Conservation (phyloP, 805 yeast species). For the Kazachstania taianensis region DNA sequence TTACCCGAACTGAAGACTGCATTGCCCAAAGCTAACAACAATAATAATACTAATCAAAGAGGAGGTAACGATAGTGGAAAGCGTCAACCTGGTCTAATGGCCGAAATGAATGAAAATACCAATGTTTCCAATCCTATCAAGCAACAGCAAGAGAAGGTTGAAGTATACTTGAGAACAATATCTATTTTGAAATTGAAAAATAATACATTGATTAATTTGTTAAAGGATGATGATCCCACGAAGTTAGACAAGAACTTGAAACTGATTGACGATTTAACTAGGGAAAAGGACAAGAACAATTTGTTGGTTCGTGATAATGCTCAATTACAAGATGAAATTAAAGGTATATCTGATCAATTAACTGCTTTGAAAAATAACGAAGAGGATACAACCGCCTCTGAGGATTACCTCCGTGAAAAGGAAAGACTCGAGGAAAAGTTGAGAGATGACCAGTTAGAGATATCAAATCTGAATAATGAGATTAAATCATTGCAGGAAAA, state of each 20-base stretch:
- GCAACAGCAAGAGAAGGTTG: constrained; percentile 24
- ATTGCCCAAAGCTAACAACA: constrained; percentile 4
- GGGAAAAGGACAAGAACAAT: constrained; percentile 4
- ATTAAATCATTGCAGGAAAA: constrained; percentile 1
- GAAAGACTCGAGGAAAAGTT: constrained; percentile 2
- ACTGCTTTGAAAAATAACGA: too few relatives aligned
- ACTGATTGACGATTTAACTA: constrained; percentile 3
- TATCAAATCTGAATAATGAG: constrained; percentile 2
- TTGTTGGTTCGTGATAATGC: constrained; percentile 1
- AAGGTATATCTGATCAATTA: constrained; percentile 1
- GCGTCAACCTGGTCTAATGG: too few relatives aligned
- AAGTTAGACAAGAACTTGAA: constrained; percentile 3
- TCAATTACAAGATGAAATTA: constrained; percentile 2
- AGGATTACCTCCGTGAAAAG: constrained; percentile 1
- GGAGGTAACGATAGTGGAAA: too few relatives aligned
- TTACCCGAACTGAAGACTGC: constrained; percentile 16
- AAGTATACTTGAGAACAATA: constrained; percentile 19
- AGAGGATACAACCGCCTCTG: constrained; percentile 1
- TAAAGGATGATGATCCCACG: constrained; percentile 12
- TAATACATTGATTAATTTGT: constrained; percentile 22
- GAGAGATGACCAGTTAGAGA: constrained; percentile 4
- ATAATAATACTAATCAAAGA: constrained; percentile 5
- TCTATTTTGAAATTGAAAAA: constrained; percentile 22
- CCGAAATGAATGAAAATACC: constrained; percentile 16
- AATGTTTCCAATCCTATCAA: constrained; percentile 24